These are phyloP conservation scores for Candida nonsorbophila DNA, from an alignment of 805 yeast species.

Conservation along the genomic window DNA sequence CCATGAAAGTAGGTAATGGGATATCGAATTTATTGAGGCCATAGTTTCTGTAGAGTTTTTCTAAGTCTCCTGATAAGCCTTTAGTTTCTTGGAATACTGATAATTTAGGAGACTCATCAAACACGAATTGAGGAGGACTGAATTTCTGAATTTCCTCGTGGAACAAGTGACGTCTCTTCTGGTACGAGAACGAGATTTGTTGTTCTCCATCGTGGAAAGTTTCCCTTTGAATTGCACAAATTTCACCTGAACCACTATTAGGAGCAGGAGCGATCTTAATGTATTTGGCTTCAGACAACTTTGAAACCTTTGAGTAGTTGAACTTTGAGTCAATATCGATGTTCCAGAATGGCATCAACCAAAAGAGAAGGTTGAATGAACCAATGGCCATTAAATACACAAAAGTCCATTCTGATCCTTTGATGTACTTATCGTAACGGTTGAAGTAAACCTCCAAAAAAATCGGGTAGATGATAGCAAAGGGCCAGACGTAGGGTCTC, in stretches of 20 bases:
- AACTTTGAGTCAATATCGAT: conserved; percentile 62
- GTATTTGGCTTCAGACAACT: conserved; percentile 60
- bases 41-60: conserved; percentile 48
- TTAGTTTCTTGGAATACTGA: conserved; percentile 48
- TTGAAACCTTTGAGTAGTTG: conserved; percentile 53
- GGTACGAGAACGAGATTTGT: conserved; percentile 75
- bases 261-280: conserved; percentile 77
- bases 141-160: conserved; percentile 50
- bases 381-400: conserved; percentile 73
- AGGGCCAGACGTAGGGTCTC: conserved; percentile 82
- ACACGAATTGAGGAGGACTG: conserved; percentile 76
- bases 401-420: conserved; percentile 94
- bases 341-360: conserved; percentile 95
- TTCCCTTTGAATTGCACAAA: conserved; percentile 57
- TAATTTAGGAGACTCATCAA: conserved; percentile 56
- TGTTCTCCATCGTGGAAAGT: conserved; percentile 50
- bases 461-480: conserved; percentile 69
- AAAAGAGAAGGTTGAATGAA: conserved; percentile 67
- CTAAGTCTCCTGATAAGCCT: conserved; percentile 55
- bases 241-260: conserved; percentile 81
- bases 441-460: conserved; percentile 59
- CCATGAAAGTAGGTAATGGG: conserved; percentile 88
- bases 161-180: conserved; percentile 84
- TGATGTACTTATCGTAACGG: conserved; percentile 76
- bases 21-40: conserved; percentile 90